A percentile compares a stretch with the other conserved stretches of the same genome.
Evolutionary conservation across 345 rosid species (phyloP).

Genomic region (Murraya koenigii): DNA sequence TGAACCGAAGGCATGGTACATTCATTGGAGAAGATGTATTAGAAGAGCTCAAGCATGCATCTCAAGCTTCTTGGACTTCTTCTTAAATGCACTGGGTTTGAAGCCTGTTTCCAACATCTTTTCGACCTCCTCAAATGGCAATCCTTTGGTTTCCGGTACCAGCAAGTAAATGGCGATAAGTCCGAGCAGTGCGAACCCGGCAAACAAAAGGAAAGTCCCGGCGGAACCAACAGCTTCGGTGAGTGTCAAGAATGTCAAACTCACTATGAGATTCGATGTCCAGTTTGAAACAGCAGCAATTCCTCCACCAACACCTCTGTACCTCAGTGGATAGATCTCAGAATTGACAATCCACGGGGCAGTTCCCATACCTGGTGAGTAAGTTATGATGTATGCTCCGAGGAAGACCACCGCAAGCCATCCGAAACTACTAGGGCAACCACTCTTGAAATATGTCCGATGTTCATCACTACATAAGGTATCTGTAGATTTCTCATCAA

Average conservation of each 20-base stretch:
- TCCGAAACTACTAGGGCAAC: slow-evolving; percentile 82
- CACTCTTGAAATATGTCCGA: slow-evolving; percentile 52
- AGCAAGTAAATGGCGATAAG: slow-evolving; percentile 54
- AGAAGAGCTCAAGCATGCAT: background rate
- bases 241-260: slow-evolving; percentile 55
- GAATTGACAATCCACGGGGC: slow-evolving; percentile 95
- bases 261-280: slow-evolving; percentile 71
- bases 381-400: slow-evolving; percentile 64
- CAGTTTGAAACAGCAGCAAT: slow-evolving; percentile 79
- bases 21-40: background rate
- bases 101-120: slow-evolving; percentile 57
- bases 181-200: slow-evolving; percentile 42
- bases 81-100: slow-evolving; percentile 35
- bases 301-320: slow-evolving; percentile 86
- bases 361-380: slow-evolving; percentile 87
- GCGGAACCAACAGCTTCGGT: slow-evolving; percentile 55
- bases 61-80: slow-evolving; percentile 5
- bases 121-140: slow-evolving; percentile 77
- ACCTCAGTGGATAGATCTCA: slow-evolving; percentile 81
- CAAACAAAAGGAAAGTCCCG: slow-evolving; percentile 69
- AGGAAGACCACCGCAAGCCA: slow-evolving; percentile 62
- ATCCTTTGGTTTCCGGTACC: slow-evolving; percentile 86
- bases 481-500: slow-evolving; percentile 22
- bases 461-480: slow-evolving; percentile 30
- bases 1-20: background rate